These are phyloP conservation scores for Eurotiales sp. DNA, from an alignment of 2,329 filamentous ascomycete species.

Conservation along the genomic window DNA sequence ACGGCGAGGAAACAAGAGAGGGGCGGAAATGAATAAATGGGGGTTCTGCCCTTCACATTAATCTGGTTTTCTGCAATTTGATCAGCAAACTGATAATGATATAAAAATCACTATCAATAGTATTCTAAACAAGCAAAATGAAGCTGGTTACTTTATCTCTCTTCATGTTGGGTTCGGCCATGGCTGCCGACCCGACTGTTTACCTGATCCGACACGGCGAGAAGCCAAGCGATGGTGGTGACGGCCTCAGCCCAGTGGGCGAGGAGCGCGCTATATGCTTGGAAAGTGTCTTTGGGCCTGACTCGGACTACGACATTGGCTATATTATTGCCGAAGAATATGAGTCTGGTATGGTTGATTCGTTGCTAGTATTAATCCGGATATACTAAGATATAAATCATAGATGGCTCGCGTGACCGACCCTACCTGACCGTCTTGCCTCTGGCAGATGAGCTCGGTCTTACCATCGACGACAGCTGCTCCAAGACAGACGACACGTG, in stretches of 20 bases:
- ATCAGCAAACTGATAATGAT: background rate
- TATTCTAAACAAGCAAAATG: background rate
- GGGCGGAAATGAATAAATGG: too few relatives aligned
- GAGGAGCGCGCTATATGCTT: slow-evolving; percentile 57
- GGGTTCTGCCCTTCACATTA: background rate
- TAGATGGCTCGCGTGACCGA: slow-evolving; percentile 50
- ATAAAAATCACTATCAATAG: too few relatives aligned
- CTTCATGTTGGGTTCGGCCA: background rate
- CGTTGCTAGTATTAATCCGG: too few relatives aligned
- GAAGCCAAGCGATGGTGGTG: slow-evolving; percentile 49
- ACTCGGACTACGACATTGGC: slow-evolving; percentile 53
- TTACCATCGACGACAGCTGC: slow-evolving; percentile 54
- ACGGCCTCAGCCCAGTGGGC: slow-evolving; percentile 52
- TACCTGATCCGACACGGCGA: slow-evolving; percentile 64
- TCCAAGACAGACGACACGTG: slow-evolving; percentile 54
- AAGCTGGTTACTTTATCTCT: background rate
- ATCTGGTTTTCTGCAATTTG: background rate
- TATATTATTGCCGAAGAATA: slow-evolving; percentile 57
- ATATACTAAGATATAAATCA: too few relatives aligned
- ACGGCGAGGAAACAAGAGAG: too few relatives aligned
- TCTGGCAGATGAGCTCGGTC: slow-evolving; percentile 52
- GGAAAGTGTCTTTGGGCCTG: slow-evolving; percentile 51
- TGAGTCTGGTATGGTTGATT: slow-evolving; percentile 35
- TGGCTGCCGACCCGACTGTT: slow-evolving; percentile 44
- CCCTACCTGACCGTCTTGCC: slow-evolving; percentile 57